These are phyloP conservation scores for Elaeagnus macrophylla DNA, from an alignment of 306 rosid species.

Conservation along the genomic window DNA sequence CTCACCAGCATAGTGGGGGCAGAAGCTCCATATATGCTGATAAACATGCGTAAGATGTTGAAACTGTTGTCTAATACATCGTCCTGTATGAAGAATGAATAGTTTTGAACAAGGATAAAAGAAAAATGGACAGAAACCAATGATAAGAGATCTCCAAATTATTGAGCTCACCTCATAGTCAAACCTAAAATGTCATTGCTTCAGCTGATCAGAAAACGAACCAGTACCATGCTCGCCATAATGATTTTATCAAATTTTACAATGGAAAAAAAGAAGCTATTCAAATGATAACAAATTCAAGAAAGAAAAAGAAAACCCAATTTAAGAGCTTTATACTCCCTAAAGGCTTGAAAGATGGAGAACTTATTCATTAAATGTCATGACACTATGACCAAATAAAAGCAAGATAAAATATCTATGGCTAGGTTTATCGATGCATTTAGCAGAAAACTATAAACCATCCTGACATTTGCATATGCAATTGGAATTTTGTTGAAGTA, in stretches of 20 bases:
- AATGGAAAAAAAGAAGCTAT: constrained; percentile 16
- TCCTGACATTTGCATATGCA: not conserved
- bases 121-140: not conserved
- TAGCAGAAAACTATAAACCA: not conserved
- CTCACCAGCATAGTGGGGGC: constrained; percentile 79
- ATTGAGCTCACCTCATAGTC: constrained; percentile 75
- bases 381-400: not conserved
- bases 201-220: constrained; percentile 28
- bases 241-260: constrained; percentile 7
- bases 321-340: not conserved
- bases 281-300: constrained; percentile 7
- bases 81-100: constrained; percentile 42
- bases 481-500: not conserved
- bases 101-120: not conserved
- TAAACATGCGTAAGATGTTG: constrained; percentile 81
- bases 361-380: not conserved
- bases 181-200: constrained; percentile 48
- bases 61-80: constrained; percentile 83
- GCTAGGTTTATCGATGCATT: not conserved
- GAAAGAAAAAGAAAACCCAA: constrained; percentile 1
- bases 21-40: constrained; percentile 62
- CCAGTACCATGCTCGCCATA: constrained; percentile 20
- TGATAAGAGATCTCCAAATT: not conserved
- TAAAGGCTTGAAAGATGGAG: not conserved
- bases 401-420: no score